A percentile compares a stretch with the other conserved stretches of the same genome.
These are phyloP conservation scores for Colletotrichum gloeosporioides DNA, from an alignment of 2,329 filamentous ascomycete species.

Conservation along the genomic window DNA sequence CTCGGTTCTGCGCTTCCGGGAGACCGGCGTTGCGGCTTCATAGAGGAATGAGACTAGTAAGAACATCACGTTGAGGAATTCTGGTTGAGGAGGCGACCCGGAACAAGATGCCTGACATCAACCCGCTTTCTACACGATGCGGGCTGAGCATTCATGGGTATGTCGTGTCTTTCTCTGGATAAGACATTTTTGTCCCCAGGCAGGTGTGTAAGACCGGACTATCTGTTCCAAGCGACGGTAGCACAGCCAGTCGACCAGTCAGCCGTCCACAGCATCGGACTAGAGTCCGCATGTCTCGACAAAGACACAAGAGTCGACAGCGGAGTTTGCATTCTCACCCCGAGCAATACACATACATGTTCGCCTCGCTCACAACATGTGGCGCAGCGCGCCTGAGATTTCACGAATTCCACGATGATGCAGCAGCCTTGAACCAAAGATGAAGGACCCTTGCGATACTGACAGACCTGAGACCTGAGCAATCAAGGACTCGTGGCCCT, in stretches of 20 bases:
- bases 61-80: neutral
- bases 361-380: neutral
- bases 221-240: neutral
- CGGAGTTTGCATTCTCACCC: neutral
- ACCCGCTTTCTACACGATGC: neutral
- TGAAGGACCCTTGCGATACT: neutral
- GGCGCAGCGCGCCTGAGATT: neutral
- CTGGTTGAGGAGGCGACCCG: neutral
- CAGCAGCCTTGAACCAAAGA: neutral
- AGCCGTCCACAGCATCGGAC: neutral
- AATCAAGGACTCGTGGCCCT: neutral
- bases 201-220: neutral
- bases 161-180: neutral
- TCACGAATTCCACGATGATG: neutral
- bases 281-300: neutral
- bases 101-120: neutral
- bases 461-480: neutral
- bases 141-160: neutral
- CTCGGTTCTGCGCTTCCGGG: neutral
- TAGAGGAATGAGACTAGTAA: neutral
- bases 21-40: neutral
- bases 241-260: neutral
- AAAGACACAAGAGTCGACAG: neutral
- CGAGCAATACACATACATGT: neutral
- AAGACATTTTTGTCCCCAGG: neutral